Conservation (phyloP, 73 alveolate species). For the Paramecium octaurelia region DNA sequence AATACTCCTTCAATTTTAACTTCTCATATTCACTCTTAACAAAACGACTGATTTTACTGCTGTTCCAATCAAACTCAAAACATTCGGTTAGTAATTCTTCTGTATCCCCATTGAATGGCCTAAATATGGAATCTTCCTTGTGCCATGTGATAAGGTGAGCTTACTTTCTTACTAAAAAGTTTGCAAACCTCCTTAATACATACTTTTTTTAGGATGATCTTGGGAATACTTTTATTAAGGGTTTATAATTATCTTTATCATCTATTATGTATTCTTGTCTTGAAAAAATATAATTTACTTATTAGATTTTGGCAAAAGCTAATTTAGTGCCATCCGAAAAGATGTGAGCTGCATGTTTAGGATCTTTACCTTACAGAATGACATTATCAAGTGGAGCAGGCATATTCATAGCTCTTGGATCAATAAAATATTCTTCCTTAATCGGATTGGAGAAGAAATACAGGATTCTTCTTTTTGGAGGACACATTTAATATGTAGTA, state of each 20-base stretch:
- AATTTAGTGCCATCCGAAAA: background rate
- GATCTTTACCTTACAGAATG: constrained; percentile 38
- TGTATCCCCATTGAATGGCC: constrained; percentile 66
- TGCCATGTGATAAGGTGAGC: constrained; percentile 27
- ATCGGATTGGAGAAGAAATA: constrained; percentile 33
- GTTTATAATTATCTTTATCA: constrained; percentile 48
- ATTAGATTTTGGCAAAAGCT: background rate
- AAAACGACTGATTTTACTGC: constrained; percentile 65
- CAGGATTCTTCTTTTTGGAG: constrained; percentile 29
- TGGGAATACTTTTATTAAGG: constrained; percentile 6
- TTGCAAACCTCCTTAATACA: background rate
- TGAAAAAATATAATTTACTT: background rate
- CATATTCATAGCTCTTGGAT: background rate
- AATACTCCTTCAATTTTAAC: constrained; percentile 52
- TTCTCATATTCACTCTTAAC: constrained; percentile 68
- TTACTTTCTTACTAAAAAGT: background rate
- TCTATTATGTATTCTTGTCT: constrained; percentile 11
- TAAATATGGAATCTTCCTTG: constrained; percentile 65
- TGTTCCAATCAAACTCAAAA: constrained; percentile 87
- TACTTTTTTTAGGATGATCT: background rate
- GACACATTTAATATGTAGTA: constrained; percentile 33
- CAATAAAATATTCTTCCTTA: background rate
- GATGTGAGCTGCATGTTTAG: background rate
- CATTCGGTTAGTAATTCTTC: constrained; percentile 66
- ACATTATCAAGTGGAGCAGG: background rate